A percentile compares a stretch with the other conserved stretches of the same genome.
Evolutionary conservation across 805 yeast species (phyloP).

Genomic region (Candida piceae): DNA sequence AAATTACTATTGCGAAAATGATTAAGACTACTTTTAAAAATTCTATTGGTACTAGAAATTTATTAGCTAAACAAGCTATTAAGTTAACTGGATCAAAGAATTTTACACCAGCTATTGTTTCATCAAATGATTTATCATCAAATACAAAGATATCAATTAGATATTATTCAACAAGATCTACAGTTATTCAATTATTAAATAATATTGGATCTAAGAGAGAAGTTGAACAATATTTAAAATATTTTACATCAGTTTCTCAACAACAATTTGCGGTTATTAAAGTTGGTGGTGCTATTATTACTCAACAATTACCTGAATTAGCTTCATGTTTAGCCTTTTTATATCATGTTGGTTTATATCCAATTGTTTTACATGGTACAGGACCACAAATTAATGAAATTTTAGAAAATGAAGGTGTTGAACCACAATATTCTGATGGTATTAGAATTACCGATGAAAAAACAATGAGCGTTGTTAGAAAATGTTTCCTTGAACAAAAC

Average conservation of each 20-base stretch:
- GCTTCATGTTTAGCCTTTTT: conserved; percentile 94
- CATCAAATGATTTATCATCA: conserved; percentile 8
- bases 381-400: conserved; percentile 98
- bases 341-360: conserved; percentile 95
- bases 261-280: conserved; percentile 98
- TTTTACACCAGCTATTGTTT: conserved; percentile 15
- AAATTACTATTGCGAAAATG: conserved; percentile 2
- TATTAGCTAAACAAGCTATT: conserved; percentile 21
- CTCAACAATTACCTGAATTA: conserved; percentile 86
- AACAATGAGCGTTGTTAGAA: conserved; percentile 94
- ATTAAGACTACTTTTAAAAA: conserved; percentile 7
- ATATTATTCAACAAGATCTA: conserved; percentile 73
- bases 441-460: conserved; percentile 91
- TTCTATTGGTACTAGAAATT: conserved; percentile 14
- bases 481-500: conserved; percentile 93
- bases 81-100: conserved; percentile 11
- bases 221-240: conserved; percentile 94
- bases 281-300: conserved; percentile 98
- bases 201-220: conserved; percentile 97
- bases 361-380: conserved; percentile 95
- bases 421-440: conserved; percentile 94
- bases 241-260: conserved; percentile 91
- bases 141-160: conserved; percentile 12
- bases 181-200: conserved; percentile 90
- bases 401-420: conserved; percentile 89